Conservation (phyloP, 202 grass and related monocot species). For the Carex arenaria region DNA sequence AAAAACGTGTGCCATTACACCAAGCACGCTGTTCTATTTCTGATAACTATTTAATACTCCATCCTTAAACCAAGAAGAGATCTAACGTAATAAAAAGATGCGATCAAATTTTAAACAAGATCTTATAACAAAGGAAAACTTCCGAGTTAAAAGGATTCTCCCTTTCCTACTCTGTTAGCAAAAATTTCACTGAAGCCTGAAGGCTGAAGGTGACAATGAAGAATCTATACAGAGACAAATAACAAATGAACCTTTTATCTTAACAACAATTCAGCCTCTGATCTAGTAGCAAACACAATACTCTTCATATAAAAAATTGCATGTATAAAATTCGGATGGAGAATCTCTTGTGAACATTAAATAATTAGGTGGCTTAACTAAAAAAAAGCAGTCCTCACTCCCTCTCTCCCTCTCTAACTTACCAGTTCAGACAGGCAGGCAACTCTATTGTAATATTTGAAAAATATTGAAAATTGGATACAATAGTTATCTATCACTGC, state of each 20-base stretch:
- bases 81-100: not conserved
- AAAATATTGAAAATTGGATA: too few species aligned
- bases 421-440: not conserved
- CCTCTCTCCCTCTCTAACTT: not conserved
- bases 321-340: too few species aligned
- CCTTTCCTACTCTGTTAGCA: not conserved
- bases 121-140: not conserved
- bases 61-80: not conserved
- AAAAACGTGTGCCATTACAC: too few species aligned
- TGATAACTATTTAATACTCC: not conserved
- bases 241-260: not conserved
- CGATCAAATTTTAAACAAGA: not conserved
- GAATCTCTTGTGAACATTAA: too few species aligned
- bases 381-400: not conserved
- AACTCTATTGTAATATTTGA: too few species aligned
- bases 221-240: not conserved
- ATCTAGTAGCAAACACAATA: too few species aligned
- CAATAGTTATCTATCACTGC: too few species aligned
- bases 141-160: not conserved
- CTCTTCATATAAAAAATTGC: too few species aligned
- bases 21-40: not conserved
- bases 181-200: not conserved
- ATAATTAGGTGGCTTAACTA: too few species aligned
- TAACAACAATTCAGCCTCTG: not conserved
- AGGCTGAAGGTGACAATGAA: not conserved